These are phyloP conservation scores for Metschnikowia continentalis DNA, from an alignment of 805 yeast species.

Conservation along the genomic window DNA sequence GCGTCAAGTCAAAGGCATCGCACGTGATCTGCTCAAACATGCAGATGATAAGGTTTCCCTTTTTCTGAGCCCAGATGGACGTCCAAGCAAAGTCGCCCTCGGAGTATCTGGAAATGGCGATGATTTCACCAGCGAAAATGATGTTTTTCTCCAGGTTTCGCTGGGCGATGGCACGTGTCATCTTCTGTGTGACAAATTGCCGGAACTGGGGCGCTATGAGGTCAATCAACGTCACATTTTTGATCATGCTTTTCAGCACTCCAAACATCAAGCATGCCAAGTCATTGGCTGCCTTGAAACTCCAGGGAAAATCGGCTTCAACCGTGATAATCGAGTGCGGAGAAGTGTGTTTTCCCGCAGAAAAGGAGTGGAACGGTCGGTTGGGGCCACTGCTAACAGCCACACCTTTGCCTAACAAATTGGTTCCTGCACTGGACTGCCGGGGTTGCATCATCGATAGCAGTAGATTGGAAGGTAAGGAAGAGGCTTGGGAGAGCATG, in stretches of 20 bases:
- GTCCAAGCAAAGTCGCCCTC: slow-evolving; percentile 69
- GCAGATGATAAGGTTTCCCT: slow-evolving; percentile 67
- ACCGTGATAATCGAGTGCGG: slow-evolving; percentile 89
- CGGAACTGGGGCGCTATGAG: slow-evolving; percentile 74
- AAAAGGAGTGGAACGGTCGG: slow-evolving; percentile 57
- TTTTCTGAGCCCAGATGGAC: slow-evolving; percentile 83
- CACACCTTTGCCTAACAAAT: slow-evolving; percentile 13
- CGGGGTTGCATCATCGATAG: slow-evolving; percentile 24
- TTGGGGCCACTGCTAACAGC: slow-evolving; percentile 20
- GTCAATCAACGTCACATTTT: slow-evolving; percentile 64
- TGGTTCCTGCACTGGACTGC: slow-evolving; percentile 15
- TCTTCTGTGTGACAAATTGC: slow-evolving; percentile 58
- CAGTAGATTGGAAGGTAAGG: slow-evolving; percentile 20
- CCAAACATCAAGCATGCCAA: slow-evolving; percentile 87
- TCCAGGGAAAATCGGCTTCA: slow-evolving; percentile 70
- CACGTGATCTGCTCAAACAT: slow-evolving; percentile 80
- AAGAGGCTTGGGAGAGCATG: neutral
- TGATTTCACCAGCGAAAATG: slow-evolving; percentile 77
- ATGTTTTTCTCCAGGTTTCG: slow-evolving; percentile 36
- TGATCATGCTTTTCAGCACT: slow-evolving; percentile 59
- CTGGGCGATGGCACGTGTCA: slow-evolving; percentile 24
- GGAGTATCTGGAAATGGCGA: slow-evolving; percentile 71
- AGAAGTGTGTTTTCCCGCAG: slow-evolving; percentile 64
- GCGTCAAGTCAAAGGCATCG: slow-evolving; percentile 27
- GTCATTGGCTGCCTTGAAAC: slow-evolving; percentile 80